Percentiles rank a stretch among this genome's conserved stretches.
Evolutionary conservation across 148 eudicot genomes (phyloP).

Genomic region (Silene latifolia): DNA sequence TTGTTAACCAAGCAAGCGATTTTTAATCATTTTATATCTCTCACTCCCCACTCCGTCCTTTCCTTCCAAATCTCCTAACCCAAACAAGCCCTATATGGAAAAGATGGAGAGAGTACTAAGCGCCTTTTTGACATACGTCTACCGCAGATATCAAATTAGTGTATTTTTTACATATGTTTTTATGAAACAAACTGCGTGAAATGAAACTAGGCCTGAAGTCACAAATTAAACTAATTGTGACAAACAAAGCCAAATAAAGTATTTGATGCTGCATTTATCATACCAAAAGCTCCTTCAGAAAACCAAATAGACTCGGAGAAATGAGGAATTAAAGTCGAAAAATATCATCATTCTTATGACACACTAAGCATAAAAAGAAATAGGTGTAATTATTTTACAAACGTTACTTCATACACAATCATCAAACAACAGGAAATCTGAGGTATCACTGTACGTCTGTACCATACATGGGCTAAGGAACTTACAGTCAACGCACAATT

Average conservation of each 20-base stretch:
- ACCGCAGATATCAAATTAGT: too few relatives aligned
- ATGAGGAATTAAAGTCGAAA: neutral
- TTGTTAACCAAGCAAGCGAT: too few relatives aligned
- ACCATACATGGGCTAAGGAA: neutral
- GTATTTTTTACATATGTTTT: too few relatives aligned
- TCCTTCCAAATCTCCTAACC: too few relatives aligned
- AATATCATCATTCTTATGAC: neutral
- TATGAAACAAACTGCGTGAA: too few relatives aligned
- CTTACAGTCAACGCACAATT: neutral
- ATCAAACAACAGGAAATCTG: neutral
- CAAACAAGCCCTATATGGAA: too few relatives aligned
- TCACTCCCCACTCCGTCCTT: too few relatives aligned
- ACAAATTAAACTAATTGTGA: too few relatives aligned
- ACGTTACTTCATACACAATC: neutral
- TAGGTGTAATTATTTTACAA: neutral
- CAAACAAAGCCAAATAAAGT: neutral
- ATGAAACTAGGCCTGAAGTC: too few relatives aligned
- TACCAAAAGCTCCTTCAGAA: neutral
- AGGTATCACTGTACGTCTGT: neutral
- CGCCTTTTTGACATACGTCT: too few relatives aligned
- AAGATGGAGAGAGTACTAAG: too few relatives aligned
- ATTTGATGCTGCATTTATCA: neutral
- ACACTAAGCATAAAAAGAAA: constrained; percentile 8
- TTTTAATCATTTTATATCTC: too few relatives aligned
- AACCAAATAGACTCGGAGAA: neutral